These are phyloP conservation scores for Echeveria elegans DNA, from an alignment of 164 flowering plant species.

Conservation along the genomic window DNA sequence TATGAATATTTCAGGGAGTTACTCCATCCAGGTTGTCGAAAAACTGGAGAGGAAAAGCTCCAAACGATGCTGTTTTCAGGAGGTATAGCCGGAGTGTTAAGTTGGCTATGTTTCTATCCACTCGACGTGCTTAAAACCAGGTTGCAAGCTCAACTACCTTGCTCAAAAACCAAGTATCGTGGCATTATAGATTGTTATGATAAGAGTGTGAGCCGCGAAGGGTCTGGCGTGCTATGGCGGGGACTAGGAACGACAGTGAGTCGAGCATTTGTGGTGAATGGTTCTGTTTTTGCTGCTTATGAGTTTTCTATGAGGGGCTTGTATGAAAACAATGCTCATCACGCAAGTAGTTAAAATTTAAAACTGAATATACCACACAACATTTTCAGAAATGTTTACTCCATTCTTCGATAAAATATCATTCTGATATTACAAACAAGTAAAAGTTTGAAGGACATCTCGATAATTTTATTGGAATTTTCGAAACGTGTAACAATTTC, in stretches of 20 bases:
- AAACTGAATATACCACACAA: too few relatives aligned
- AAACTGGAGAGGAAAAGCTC: not conserved
- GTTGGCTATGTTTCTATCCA: constrained; percentile 6
- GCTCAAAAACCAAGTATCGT: not conserved
- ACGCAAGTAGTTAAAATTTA: not conserved
- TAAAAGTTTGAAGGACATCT: not conserved
- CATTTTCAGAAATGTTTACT: constrained; percentile 16
- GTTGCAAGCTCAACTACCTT: constrained; percentile 4
- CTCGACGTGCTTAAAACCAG: constrained; percentile 3
- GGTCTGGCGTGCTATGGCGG: not conserved
- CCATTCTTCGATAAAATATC: too few relatives aligned
- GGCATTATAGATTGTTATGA: not conserved
- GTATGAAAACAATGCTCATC: not conserved
- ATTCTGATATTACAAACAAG: too few relatives aligned
- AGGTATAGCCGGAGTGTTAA: constrained; percentile 1
- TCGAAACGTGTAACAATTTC: too few relatives aligned
- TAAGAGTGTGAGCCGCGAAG: not conserved
- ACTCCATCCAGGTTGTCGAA: constrained; percentile 3
- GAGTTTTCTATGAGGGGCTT: not conserved
- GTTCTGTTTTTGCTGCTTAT: not conserved
- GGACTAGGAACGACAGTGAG: constrained; percentile 3
- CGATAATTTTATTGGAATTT: too few relatives aligned
- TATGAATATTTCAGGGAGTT: not conserved
- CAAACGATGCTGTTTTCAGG: not conserved
- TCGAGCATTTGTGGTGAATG: constrained; percentile 1